Evolutionary conservation across 257 asterid genomes (phyloP), one percentile per base, ranked within the genome.

Genomic region (Przewalskia tangutica): DNA sequence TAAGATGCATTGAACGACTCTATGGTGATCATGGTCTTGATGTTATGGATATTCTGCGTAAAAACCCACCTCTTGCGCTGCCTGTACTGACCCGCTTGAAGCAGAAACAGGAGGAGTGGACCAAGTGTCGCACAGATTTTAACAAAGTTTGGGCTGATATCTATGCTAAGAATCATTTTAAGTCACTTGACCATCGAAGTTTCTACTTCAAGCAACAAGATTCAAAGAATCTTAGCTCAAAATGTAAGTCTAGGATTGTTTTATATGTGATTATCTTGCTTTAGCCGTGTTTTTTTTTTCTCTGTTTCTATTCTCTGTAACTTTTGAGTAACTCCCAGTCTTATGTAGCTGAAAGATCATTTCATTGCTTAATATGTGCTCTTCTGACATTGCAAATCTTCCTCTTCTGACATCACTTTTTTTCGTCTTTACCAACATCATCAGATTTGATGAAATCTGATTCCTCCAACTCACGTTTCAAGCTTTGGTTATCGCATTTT

Each of bases 1-100:
- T 94, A 82, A 94, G 99, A 88, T 94, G 98, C 94, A 94, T 93
- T 83, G 99, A 96, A 87, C 97, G 98, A 9, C 88, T 96, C 18
- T 96, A 96, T 86, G 99, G 99, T 64, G 99, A 96, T 85, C 99
- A 96, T 92, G 99, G 99, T 80, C 95, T 96, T 82, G 98, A 96
- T 82, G 97, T 94, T 87, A 85, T 91, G 90, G 99, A 96, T 77
- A 91, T 94, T 77, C 88, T 96, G 88, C 98, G 95, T 27, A 96
- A 91, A 91, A 96, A 89, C 58, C 93, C 97, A 59, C 86, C 97
- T 50, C 86, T 86, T 85, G 90, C 95, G 77, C 88, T 96, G 89
- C 97, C 97, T 79, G 97, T 94, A 86, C 87, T 96, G 79, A 93
- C 93, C 73, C 98, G 99, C 65, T 86, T 96, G 77, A 96, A 92